Percentiles rank a stretch among this genome's conserved stretches.
phyloP scores from a whole-genome alignment of 352 stramenopile species.

The Nothophytophthora sp. region DNA sequence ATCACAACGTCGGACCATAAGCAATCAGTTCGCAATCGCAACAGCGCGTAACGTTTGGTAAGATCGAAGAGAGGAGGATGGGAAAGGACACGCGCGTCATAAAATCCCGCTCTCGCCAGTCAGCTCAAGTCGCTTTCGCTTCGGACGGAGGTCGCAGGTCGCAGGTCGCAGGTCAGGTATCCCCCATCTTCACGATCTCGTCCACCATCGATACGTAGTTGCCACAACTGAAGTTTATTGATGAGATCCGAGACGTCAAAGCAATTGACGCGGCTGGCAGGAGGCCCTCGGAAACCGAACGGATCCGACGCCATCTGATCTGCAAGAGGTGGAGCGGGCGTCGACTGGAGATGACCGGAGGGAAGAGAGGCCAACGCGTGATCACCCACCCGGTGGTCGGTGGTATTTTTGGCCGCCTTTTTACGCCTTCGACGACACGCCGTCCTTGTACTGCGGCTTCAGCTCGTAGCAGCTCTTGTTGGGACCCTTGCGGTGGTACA shows the following conservation, averaged over 20 bases:
- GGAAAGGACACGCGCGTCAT: conserved; percentile 28
- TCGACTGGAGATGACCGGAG: too few relatives aligned
- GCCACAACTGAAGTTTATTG: not conserved
- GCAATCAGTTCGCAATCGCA: too few relatives aligned
- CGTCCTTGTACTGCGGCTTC: conserved; percentile 88
- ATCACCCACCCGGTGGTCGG: not conserved
- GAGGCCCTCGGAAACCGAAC: conserved; percentile 9
- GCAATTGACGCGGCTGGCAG: too few relatives aligned
- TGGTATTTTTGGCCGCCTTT: not conserved
- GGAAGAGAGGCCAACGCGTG: not conserved
- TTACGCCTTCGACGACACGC: conserved; percentile 40
- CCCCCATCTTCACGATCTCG: too few relatives aligned
- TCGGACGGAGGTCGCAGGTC: too few relatives aligned
- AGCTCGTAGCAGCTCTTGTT: conserved; percentile 92
- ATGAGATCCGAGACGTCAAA: not conserved
- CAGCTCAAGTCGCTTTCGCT: too few relatives aligned
- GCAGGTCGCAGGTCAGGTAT: too few relatives aligned
- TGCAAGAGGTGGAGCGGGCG: too few relatives aligned
- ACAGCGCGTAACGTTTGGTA: conserved; percentile 9
- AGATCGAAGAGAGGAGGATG: conserved; percentile 7
- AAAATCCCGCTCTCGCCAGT: too few relatives aligned
- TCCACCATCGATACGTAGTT: not conserved
- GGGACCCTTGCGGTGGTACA: conserved; percentile 86
- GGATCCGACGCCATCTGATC: not conserved
- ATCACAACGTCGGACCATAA: conserved; percentile 34